Evolutionary conservation across 140 eudicot genomes (phyloP).

Genomic region (Erigeron philadelphicus): DNA sequence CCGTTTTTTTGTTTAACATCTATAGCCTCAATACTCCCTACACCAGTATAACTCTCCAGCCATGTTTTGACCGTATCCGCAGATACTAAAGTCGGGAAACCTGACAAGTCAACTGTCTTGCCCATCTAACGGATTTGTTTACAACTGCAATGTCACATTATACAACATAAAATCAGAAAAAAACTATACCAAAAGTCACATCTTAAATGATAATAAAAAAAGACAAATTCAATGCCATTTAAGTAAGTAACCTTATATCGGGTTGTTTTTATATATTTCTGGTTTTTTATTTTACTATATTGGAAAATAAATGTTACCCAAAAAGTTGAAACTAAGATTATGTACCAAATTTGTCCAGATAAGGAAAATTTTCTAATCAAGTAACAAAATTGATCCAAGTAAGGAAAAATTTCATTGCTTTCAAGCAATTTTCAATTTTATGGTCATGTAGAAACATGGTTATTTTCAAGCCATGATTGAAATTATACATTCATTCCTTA

Average conservation of each 20-base stretch:
- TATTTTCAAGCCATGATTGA: no score
- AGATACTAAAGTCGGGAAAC: slow-evolving; percentile 47
- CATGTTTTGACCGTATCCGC: slow-evolving; percentile 40
- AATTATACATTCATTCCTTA: no score
- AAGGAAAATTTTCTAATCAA: no score
- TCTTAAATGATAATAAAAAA: not conserved
- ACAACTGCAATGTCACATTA: slow-evolving; percentile 26
- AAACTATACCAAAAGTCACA: not conserved
- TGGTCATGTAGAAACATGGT: no score
- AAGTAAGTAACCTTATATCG: not conserved
- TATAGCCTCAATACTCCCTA: slow-evolving; percentile 58
- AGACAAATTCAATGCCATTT: not conserved
- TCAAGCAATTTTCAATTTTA: no score
- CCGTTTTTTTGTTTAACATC: slow-evolving; percentile 43
- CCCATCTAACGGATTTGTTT: slow-evolving; percentile 45
- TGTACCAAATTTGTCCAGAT: no score
- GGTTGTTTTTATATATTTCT: not conserved
- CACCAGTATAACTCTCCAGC: slow-evolving; percentile 49
- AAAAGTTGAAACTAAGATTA: no score
- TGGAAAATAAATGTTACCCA: no score
- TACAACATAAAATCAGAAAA: slow-evolving; percentile 15
- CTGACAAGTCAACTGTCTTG: slow-evolving; percentile 61
- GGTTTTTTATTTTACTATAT: no score
- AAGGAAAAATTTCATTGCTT: no score
- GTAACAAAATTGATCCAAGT: no score